Percentiles rank a stretch among this genome's conserved stretches.
These are phyloP conservation scores for Phytophthora rubi DNA, from an alignment of 352 stramenopile genomes.

Conservation along the genomic window DNA sequence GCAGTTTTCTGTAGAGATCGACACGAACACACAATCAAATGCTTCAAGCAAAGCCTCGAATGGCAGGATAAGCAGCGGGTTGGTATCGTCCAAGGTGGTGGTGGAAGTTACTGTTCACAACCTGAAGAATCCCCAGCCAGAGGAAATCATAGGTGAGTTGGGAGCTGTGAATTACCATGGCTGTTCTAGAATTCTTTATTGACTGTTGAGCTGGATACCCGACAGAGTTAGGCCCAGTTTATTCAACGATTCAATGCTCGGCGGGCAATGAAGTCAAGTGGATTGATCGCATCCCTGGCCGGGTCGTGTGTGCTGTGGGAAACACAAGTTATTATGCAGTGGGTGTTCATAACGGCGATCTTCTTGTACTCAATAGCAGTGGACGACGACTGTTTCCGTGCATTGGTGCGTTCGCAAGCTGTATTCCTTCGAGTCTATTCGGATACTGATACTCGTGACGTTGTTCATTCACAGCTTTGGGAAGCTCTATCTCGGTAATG, in stretches of 20 bases:
- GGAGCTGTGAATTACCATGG: not conserved
- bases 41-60: slow-evolving; percentile 9
- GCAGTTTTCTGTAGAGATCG: slow-evolving; percentile 72
- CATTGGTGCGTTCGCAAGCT: slow-evolving; percentile 54
- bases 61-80: slow-evolving; percentile 10
- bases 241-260: slow-evolving; percentile 75
- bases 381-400: slow-evolving; percentile 81
- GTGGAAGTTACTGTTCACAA: slow-evolving; percentile 80
- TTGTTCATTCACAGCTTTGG: slow-evolving; percentile 53
- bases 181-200: not conserved
- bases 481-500: slow-evolving; percentile 62
- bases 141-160: slow-evolving; percentile 56
- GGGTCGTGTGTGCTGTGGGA: slow-evolving; percentile 58
- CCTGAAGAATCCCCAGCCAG: slow-evolving; percentile 45
- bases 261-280: slow-evolving; percentile 64
- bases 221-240: slow-evolving; percentile 67
- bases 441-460: slow-evolving; percentile 1
- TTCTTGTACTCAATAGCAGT: slow-evolving; percentile 68
- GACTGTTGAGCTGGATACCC: not conserved
- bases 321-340: slow-evolving; percentile 74
- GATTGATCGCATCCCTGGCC: slow-evolving; percentile 81
- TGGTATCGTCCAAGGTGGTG: slow-evolving; percentile 24
- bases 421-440: not conserved
- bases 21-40: slow-evolving; percentile 30
- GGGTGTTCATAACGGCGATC: slow-evolving; percentile 64